Base-by-base conservation (phyloP, 2,329 filamentous ascomycete species). In the Hortaea sp. region DNA sequence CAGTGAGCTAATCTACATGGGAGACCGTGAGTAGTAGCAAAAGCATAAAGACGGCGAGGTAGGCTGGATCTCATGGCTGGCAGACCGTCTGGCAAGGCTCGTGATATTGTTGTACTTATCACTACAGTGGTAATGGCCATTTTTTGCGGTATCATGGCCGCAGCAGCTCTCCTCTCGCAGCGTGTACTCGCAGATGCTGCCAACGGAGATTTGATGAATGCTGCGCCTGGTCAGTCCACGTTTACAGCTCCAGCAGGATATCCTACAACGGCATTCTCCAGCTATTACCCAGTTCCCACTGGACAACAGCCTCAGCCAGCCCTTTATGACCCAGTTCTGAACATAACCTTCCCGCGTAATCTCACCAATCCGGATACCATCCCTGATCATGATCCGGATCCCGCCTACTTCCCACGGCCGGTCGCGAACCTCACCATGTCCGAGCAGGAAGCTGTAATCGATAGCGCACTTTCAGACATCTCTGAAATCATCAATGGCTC, bases 291-390 rank as follows among this genome's bases (percentile, higher is more conserved):
- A 45, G 63, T 66, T 13, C 67, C 71, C 3, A 61, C 69, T 42
- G 73, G 70, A n/a, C 61, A 66, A 49, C 65, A 76, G 56, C 73
- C 74, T n/a, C 74, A 77, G 52, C 74, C 74, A 29, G 69, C 69
- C 10, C 57, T 81, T 4, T 66, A 69, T 49, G 76, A 80, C 58
- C 72, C 74, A 0, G 62, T 78, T 29, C 58, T 78, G 41, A 74
- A 78, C 51, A 66, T 70, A 50, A 78, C 73, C 2, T 79, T 69
- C 47, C 51, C 46, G 27, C 61, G 69, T 30, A 75, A 77, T 50
- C 58, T 80, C 43, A 80, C 77, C 0, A 66, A 76, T 54, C 76
- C 76, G 1, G 63, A 69, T 29, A 72, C 66, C 1, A 71, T 79
- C 34, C 75, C 76, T 6, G 62, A 64, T 1, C 56, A 66, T 9